A percentile compares a stretch with the other conserved stretches of the same genome.
Evolutionary conservation across 768 basidiomycete genomes (phyloP).

Genomic region (Hydnomerulius pinastri): DNA sequence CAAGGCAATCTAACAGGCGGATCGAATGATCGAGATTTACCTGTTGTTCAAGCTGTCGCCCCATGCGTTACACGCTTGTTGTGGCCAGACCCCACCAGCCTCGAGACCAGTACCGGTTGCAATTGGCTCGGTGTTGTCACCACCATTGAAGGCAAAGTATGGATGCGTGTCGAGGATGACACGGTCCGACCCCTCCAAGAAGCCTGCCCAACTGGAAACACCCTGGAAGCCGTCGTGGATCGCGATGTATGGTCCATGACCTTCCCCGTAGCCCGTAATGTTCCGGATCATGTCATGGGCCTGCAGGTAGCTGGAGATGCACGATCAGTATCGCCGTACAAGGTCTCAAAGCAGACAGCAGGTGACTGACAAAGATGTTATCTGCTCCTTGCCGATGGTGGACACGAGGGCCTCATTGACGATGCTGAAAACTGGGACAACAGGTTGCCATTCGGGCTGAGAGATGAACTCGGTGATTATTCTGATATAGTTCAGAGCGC

Average conservation of each 20-base stretch:
- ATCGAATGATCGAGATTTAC: constrained; percentile 24
- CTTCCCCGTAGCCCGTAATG: constrained; percentile 74
- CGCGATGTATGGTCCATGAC: constrained; percentile 55
- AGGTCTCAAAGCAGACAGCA: background rate
- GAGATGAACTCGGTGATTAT: constrained; percentile 79
- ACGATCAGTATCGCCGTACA: background rate
- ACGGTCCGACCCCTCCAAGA: constrained; percentile 61
- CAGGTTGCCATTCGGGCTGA: constrained; percentile 67
- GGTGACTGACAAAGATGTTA: constrained; percentile 62
- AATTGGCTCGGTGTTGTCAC: constrained; percentile 34
- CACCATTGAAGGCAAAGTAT: constrained; percentile 62
- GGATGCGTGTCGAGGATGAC: constrained; percentile 66
- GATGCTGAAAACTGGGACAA: constrained; percentile 63
- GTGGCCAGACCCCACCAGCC: constrained; percentile 49
- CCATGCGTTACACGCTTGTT: constrained; percentile 59
- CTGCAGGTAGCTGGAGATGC: constrained; percentile 49
- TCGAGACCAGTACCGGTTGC: constrained; percentile 32
- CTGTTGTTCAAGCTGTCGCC: constrained; percentile 51
- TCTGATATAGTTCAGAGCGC: constrained; percentile 75
- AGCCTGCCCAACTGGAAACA: constrained; percentile 45
- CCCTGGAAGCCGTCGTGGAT: constrained; percentile 67
- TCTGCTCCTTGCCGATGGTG: constrained; percentile 52
- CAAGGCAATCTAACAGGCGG: background rate
- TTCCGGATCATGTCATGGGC: constrained; percentile 64
- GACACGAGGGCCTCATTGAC: constrained; percentile 60